Evolutionary conservation across 1,284 basidiomycete genomes (phyloP), one percentile per base, ranked within the genome.

Genomic region (Cutaneotrichosporon sp.): DNA sequence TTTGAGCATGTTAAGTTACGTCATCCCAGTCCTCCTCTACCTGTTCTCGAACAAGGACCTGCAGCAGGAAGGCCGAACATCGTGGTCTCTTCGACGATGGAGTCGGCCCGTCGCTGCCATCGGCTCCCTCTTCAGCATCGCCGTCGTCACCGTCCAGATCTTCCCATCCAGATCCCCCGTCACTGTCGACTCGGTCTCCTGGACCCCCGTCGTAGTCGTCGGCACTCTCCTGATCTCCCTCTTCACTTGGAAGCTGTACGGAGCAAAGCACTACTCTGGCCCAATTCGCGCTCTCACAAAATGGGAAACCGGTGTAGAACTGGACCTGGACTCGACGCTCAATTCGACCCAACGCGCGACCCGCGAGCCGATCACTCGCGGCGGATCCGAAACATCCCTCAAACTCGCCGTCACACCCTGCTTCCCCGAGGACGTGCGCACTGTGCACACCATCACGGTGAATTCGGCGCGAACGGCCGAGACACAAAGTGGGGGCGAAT

Each of bases 261-360:
- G 58, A 27, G 32, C 49, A 52, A 11, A 44, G 48, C 65, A 75
- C 51, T 75, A 74, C 54, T 69, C 68, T 19, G 74, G 74, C 5
- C 74, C 74, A 0, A 74, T 75, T 34, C 62, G 66, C 48, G 67
- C 72, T 0, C 52, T 75, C 25, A 75, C 74, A 0, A 72, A 72
- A 51, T 75, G 74, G 74, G 65, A 74, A 43, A 69, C 72, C 9
- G 74, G 74, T 14, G 66, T 73, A 9, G 72, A 72, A 46, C 69
- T 75, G 16, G 72, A 74, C 53, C 56, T 66, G 14, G 61, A 62
- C 48, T 38, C 49, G 16, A 60, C 64, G 6, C 50, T 66, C 33
- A 50, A 55, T 4, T 48, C 44, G 8, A 52, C 51, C 16, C 46
- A 39, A 27, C 35, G 46, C 32, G 43, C 25, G 25, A 27, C 44